A percentile compares a stretch with the other conserved stretches of the same genome.
These are phyloP conservation scores for Phaeosphaeria sp. DNA, from an alignment of 2,329 filamentous ascomycete genomes.

Conservation along the genomic window DNA sequence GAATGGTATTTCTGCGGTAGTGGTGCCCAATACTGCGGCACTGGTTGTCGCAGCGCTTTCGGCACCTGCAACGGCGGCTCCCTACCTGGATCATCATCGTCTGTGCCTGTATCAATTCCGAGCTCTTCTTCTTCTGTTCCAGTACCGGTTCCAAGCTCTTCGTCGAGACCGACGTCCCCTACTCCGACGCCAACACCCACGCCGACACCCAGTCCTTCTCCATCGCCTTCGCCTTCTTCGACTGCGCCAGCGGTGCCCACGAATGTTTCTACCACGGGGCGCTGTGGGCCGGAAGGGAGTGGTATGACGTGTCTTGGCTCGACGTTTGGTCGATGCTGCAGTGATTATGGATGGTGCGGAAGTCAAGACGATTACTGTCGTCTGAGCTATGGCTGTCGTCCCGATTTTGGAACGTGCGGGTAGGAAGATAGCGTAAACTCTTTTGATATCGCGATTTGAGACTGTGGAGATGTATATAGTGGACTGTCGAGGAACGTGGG, in stretches of 20 bases:
- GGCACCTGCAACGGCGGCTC: slow-evolving; percentile 28
- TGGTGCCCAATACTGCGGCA: slow-evolving; percentile 31
- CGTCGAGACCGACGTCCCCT: slow-evolving; percentile 2
- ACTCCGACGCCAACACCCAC: slow-evolving; percentile 5
- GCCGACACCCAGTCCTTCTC: slow-evolving; percentile 12
- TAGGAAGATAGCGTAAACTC: neutral
- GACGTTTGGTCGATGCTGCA: slow-evolving; percentile 35
- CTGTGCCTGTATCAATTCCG: neutral
- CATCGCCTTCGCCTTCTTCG: slow-evolving; percentile 19
- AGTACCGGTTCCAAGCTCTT: slow-evolving; percentile 14
- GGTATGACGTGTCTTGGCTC: slow-evolving; percentile 30
- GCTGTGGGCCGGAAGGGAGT: slow-evolving; percentile 32
- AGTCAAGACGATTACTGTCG: slow-evolving; percentile 28
- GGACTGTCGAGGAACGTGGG: neutral
- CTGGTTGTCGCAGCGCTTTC: slow-evolving; percentile 34
- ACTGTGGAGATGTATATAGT: neutral
- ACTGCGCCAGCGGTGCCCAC: slow-evolving; percentile 22
- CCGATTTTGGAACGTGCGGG: slow-evolving; percentile 29
- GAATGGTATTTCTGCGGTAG: slow-evolving; percentile 35
- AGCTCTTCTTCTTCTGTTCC: slow-evolving; percentile 12
- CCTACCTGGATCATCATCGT: slow-evolving; percentile 8
- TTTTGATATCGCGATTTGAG: neutral
- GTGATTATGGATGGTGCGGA: slow-evolving; percentile 36
- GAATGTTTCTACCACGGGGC: slow-evolving; percentile 33
- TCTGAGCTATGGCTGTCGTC: slow-evolving; percentile 26